Base-by-base conservation (phyloP, 73 alveolate genomes). In the Paramecium caudatum region DNA sequence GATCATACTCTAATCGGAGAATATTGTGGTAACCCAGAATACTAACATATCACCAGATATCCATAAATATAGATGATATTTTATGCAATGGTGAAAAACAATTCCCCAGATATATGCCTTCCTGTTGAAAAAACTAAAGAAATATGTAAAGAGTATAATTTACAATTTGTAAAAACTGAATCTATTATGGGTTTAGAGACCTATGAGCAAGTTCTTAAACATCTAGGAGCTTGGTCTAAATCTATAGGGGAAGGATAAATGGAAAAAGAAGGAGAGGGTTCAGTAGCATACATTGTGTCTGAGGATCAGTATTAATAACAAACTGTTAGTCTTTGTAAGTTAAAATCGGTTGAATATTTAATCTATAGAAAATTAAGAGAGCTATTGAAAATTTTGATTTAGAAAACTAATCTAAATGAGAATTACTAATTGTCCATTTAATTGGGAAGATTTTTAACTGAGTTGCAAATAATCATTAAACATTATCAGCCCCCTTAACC, bases 321-420 rank as follows among this genome's bases (percentile, higher is more conserved):
- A 50, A 82, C 93, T 12, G 82, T 96, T 80, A 90, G 95, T 82
- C 70, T 95, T 23, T 87, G 96, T 36, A 97, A 97, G 91, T 65
- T 95, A 30, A 97, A 97, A 87, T 96, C 99, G 0, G 81, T 96
- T 87, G 99, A 96, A 82, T 97, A 97, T 91, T 90, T 98, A 63
- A 95, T 96, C 10, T 96, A 91, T 91, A 91, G 99, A 82, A 97
- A 94, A 88, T 91, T 97, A 82, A 96, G 99, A 93, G 99, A 97
- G 92, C 94, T 94, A 93, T 82, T 94, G 9, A 97, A 97, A 90
- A 83, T 74, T 19, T 74, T 16, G 21, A 37, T 19, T 3, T 19
- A 74, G 19, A 41, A 74, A 8, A 17, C 21, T 1, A 43, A 74
- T 1, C 21, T 45, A 2, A 41, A 74, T 41, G 88, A 74, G 10